Conservation (phyloP, 345 rosid genomes). For the Rhodomyrtus tomentosa region DNA sequence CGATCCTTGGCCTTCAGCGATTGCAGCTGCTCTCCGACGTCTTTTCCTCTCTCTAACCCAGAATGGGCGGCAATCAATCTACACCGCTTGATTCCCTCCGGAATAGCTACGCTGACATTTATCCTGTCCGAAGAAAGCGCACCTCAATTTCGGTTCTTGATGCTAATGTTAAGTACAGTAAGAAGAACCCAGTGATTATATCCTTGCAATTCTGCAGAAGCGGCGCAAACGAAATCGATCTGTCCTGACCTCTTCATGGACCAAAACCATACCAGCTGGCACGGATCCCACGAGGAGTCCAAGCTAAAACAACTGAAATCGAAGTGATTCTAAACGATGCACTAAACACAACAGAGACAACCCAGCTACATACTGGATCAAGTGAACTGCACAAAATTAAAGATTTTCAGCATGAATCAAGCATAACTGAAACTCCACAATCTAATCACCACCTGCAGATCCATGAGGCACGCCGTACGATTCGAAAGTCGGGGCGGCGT, state of each 20-base stretch:
- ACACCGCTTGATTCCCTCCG: conserved; percentile 35
- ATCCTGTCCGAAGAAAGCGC: conserved; percentile 21
- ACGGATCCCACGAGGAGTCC: background rate
- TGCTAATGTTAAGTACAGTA: background rate
- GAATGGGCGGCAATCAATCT: conserved; percentile 72
- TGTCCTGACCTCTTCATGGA: conserved; percentile 63
- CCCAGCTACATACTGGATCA: background rate
- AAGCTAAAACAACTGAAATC: background rate
- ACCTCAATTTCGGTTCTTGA: background rate
- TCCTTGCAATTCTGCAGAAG: background rate
- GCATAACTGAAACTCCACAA: background rate
- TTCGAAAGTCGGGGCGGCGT: conserved; percentile 56
- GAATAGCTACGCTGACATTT: conserved; percentile 48
- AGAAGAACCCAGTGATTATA: background rate
- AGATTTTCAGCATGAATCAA: background rate
- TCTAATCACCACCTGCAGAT: conserved; percentile 43
- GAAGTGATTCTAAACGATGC: background rate
- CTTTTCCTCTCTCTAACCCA: conserved; percentile 49
- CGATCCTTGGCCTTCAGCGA: conserved; percentile 46
- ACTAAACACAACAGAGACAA: background rate
- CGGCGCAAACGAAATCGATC: background rate
- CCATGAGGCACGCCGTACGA: conserved; percentile 81
- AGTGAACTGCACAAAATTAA: background rate
- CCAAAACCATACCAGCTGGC: conserved; percentile 71
- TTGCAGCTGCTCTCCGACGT: conserved; percentile 37